Conservation (phyloP, 257 asterid species). For the Verbena officinalis region DNA sequence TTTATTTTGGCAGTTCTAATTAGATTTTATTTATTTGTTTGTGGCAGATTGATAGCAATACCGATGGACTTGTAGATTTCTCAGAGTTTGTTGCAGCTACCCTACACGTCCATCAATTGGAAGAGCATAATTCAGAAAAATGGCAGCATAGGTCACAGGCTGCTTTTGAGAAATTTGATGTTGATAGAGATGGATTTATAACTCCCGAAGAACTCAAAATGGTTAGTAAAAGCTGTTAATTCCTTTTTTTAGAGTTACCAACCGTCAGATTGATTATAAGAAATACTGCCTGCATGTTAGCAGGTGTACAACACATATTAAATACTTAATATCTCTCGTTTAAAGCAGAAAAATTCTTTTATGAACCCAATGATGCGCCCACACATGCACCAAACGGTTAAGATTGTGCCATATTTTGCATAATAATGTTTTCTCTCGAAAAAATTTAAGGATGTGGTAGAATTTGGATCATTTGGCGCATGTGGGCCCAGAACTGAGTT, state of each 20-base stretch:
- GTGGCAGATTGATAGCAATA: constrained; percentile 88
- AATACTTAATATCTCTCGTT: too few species aligned
- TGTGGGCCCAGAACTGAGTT: too few species aligned
- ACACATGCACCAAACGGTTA: too few species aligned
- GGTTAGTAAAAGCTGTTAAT: constrained; percentile 47
- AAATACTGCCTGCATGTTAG: too few species aligned
- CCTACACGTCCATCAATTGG: constrained; percentile 87
- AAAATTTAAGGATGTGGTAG: too few species aligned
- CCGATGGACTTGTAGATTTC: constrained; percentile 97
- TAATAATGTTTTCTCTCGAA: too few species aligned
- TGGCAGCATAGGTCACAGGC: constrained; percentile 86
- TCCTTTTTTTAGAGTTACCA: not conserved
- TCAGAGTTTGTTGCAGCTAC: constrained; percentile 97
- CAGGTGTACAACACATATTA: too few species aligned
- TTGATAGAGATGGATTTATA: constrained; percentile 88
- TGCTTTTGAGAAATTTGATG: constrained; percentile 93
- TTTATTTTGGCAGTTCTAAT: not conserved
- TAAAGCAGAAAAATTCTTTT: too few species aligned
- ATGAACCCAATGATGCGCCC: too few species aligned
- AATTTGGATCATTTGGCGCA: too few species aligned
- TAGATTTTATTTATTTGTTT: constrained; percentile 13
- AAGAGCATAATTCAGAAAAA: constrained; percentile 80
- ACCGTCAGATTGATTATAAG: not conserved
- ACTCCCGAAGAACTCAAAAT: constrained; percentile 90
- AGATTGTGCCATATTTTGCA: too few species aligned